phyloP scores from a whole-genome alignment of 371 early-diverging fungal genomes.

The Mucor plumbeus region DNA sequence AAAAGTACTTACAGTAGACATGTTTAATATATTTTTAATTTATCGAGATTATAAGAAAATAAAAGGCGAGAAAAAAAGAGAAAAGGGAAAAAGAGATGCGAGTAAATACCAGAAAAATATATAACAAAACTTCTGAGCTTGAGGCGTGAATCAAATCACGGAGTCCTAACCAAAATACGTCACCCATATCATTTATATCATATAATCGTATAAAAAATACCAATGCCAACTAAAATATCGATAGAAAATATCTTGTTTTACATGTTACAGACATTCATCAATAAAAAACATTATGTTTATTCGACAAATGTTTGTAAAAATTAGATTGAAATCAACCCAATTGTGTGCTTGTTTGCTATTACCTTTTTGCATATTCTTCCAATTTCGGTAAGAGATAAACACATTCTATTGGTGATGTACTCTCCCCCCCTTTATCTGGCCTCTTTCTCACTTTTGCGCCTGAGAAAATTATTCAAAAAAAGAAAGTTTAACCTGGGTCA shows the following conservation, averaged over 20 bases:
- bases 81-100: conserved; percentile 7
- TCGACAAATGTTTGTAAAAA: background rate
- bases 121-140: conserved; percentile 67
- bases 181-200: conserved; percentile 5
- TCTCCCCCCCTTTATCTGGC: conserved; percentile 7
- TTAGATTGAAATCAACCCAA: conserved; percentile 2
- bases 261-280: background rate
- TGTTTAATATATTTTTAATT: background rate
- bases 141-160: conserved; percentile 10
- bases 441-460: background rate
- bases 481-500: conserved; percentile 10
- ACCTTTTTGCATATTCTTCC: conserved; percentile 11
- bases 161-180: conserved; percentile 3
- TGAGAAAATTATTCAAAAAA: background rate
- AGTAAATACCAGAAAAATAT: conserved; percentile 43
- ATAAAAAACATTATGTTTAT: background rate
- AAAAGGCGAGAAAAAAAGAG: conserved; percentile 9
- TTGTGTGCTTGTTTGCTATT: conserved; percentile 6
- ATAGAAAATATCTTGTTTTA: background rate
- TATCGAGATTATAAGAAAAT: background rate
- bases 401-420: conserved; percentile 10
- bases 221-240: background rate
- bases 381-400: conserved; percentile 11
- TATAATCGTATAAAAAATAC: background rate
- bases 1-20: conserved; percentile 24